Base-by-base conservation (phyloP, 805 yeast species). In the Metschnikowia sp. region DNA sequence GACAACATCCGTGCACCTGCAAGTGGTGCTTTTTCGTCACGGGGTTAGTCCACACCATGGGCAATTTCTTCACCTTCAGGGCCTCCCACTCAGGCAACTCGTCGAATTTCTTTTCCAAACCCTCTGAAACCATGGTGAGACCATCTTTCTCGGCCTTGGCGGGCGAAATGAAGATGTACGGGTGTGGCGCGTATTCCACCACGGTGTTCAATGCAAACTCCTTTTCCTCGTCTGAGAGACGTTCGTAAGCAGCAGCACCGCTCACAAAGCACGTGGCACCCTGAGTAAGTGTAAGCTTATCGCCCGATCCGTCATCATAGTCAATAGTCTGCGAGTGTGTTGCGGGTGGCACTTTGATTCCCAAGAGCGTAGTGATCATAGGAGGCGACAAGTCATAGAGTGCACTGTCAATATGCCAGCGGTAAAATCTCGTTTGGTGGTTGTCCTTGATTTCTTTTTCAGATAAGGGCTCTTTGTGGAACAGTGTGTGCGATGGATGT, bases 331-430 rank as follows among this genome's bases (percentile, higher is more conserved):
- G 86, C 50, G 76, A 81, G 54, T 79, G 82, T n/a, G 75, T 68
- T 15, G 78, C 70, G 18, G 84, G 80, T 7, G 96, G 96, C 12
- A 87, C 92, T 59, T 83, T 78, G 52, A 89, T 81, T 3, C 96
- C 96, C 44, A 89, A 74, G 51, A 89, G 75, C 2, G 96, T 88
- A 11, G 96, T 89, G 33, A 84, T 86, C 55, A 85, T 79, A 30
- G 96, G 96, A 29, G 96, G 96, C 12, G 91, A 81, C 56, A 88
- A 76, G 33, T 81, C 96, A 60, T 89, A 89, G 36, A 89, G 75
- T 4, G 96, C 96, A 33, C 94, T 84, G 66, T 89, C 96, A 54
- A 89, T 88, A 68, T 89, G 96, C 96, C 96, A 89, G 69, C 96
- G 79, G 77, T 88, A 89, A 65, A 83, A 89, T 58, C 95, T 77